Percentiles rank a stretch among this genome's conserved stretches.
These are phyloP conservation scores for Calamus simplicifolius DNA, from an alignment of 176 grass and related monocot species.

Conservation along the genomic window DNA sequence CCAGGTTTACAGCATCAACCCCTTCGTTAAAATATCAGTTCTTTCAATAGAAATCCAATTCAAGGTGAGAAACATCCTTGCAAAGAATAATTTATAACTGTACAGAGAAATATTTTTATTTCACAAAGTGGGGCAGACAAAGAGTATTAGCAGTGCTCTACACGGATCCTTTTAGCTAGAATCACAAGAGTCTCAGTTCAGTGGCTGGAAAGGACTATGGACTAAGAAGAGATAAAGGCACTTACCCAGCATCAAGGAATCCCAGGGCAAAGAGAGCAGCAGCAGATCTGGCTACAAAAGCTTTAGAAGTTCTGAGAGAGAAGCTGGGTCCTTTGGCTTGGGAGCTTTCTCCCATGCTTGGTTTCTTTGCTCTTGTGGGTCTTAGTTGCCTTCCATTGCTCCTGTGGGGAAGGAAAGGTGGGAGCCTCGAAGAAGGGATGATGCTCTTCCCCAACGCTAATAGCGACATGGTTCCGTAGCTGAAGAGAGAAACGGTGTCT, in stretches of 20 bases:
- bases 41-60: no score
- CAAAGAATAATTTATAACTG: no score
- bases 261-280: conserved; percentile 60
- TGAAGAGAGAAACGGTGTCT: no score
- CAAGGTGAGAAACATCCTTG: no score
- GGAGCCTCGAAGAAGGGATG: neutral
- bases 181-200: no score
- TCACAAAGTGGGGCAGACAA: neutral
- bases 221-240: neutral
- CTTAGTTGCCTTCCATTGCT: conserved; percentile 14
- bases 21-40: no score
- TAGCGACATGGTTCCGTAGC: neutral
- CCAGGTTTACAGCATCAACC: no score
- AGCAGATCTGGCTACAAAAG: conserved; percentile 33
- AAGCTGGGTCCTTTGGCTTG: neutral
- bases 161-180: neutral
- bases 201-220: neutral
- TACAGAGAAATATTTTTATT: no score
- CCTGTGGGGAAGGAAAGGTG: conserved; percentile 3
- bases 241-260: conserved; percentile 86
- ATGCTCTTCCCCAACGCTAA: conserved; percentile 8
- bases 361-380: conserved; percentile 20
- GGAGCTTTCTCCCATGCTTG: conserved; percentile 1
- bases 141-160: neutral
- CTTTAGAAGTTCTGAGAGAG: conserved; percentile 24